Evolutionary conservation across 208 protist genomes (phyloP), one percentile per base, ranked within the genome.

Genomic region (Leishmania martiniquensis): DNA sequence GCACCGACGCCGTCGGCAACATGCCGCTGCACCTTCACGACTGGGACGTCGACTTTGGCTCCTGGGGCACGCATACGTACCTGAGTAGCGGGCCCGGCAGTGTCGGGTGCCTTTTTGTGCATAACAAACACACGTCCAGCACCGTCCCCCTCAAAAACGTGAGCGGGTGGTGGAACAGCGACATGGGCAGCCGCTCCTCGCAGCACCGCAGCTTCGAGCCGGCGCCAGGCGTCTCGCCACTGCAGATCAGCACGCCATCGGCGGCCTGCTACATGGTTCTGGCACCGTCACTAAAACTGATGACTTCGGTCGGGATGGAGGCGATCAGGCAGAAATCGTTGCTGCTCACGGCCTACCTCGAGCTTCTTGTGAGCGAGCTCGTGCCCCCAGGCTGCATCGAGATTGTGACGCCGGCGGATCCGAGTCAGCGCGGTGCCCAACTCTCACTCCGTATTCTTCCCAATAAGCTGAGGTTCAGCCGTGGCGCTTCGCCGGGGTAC

Each of bases 51-150:
- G 98, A 99, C 84, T 99, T 99, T 88, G 98, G 96, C 7, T 95
- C 85, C 83, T 99, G 97, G 97, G 98, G 97, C 84, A 95, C 92
- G n/a, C 99, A 98, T 91, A 98, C 98, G 76, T 99, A 99, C 87
- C 84, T 99, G n/a, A 99, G 98, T 88, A 87, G 88, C 51, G 98
- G 98, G 5, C 96, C 97, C 12, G 94, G 94, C 70, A 93, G 87
- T 77, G 90, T 99, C 44, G 94, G 80, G n/a, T 93, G 91, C 54
- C 77, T 89, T 25, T 99, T 99, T 75, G 92, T 99, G 1, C 96
- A 99, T 86, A 90, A 80, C 54, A 91, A 82, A 60, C 90, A 98
- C 85, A 91, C 91, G 17, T 69, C 79, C 25, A 86, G 72, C 66
- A 67, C 72, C 25, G 78, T 65, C 12, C 76, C 83, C 37, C 66